Evolutionary conservation across 805 yeast species (phyloP).

Genomic region (Helenozyma rhizophorensis): DNA sequence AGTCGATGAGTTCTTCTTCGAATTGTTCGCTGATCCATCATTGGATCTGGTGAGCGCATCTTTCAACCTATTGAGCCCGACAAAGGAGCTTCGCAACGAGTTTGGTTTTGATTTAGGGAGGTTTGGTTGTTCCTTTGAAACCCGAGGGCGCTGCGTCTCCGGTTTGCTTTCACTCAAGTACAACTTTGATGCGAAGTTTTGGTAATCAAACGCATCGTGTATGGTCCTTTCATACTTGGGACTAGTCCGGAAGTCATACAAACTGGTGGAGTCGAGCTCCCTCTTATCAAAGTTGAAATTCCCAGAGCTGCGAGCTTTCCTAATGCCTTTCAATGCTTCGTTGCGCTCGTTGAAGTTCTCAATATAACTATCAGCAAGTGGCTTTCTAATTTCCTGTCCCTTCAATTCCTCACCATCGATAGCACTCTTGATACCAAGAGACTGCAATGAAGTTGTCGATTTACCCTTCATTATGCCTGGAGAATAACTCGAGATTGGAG

Average conservation of each 20-base stretch:
- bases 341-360: no score
- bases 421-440: background rate
- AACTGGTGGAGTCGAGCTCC: background rate
- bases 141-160: slow-evolving; percentile 4
- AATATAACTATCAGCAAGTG: no score
- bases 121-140: slow-evolving; percentile 24
- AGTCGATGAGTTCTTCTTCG: slow-evolving; percentile 13
- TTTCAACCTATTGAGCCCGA: slow-evolving; percentile 37
- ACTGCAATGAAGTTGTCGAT: slow-evolving; percentile 19
- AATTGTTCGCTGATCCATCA: slow-evolving; percentile 3
- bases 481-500: slow-evolving; percentile 5
- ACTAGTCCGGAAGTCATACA: slow-evolving; percentile 2
- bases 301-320: slow-evolving; percentile 34
- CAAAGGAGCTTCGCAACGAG: slow-evolving; percentile 31
- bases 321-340: no score
- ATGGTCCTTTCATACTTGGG: slow-evolving; percentile 7
- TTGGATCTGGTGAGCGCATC: slow-evolving; percentile 15
- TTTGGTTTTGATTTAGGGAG: slow-evolving; percentile 29
- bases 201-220: slow-evolving; percentile 5
- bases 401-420: no score
- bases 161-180: slow-evolving; percentile 5
- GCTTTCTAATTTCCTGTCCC: no score
- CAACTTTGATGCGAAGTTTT: slow-evolving; percentile 4
- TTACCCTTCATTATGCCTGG: slow-evolving; percentile 16
- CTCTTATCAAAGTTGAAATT: slow-evolving; percentile 18